Percentiles rank a stretch among this genome's conserved stretches.
Conservation (phyloP, 495 filamentous ascomycete genomes). For the Penicillium ochrochloron region DNA sequence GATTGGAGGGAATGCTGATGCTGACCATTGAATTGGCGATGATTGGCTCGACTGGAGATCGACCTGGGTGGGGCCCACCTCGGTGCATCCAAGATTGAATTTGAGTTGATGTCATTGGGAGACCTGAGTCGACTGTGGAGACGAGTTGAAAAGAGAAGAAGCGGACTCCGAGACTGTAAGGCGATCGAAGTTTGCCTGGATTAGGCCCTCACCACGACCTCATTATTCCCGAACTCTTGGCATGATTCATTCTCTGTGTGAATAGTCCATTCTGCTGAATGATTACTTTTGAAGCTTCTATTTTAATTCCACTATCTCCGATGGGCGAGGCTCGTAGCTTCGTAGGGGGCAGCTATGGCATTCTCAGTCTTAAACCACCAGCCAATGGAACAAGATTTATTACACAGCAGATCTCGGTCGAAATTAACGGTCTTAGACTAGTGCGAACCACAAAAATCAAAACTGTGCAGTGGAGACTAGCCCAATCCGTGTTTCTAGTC, state of each 20-base stretch:
- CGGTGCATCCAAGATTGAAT: not conserved
- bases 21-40: conserved; percentile 19
- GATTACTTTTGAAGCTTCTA: not conserved
- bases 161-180: not conserved
- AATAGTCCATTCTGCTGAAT: not conserved
- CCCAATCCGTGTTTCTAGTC: not conserved
- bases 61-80: not conserved
- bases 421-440: not conserved
- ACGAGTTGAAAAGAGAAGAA: not conserved
- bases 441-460: not conserved
- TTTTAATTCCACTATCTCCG: not conserved
- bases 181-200: not conserved
- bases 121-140: not conserved
- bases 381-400: not conserved
- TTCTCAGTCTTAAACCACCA: not conserved
- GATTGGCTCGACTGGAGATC: conserved; percentile 20
- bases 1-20: conserved; percentile 16
- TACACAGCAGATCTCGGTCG: not conserved
- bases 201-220: not conserved
- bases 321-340: not conserved
- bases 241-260: not conserved
- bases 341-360: not conserved
- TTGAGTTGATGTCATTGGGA: conserved; percentile 1
- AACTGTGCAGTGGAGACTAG: not conserved
- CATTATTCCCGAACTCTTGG: not conserved